phyloP scores from a whole-genome alignment of 1,284 basidiomycete species.

The Porphyrellus sp. region DNA sequence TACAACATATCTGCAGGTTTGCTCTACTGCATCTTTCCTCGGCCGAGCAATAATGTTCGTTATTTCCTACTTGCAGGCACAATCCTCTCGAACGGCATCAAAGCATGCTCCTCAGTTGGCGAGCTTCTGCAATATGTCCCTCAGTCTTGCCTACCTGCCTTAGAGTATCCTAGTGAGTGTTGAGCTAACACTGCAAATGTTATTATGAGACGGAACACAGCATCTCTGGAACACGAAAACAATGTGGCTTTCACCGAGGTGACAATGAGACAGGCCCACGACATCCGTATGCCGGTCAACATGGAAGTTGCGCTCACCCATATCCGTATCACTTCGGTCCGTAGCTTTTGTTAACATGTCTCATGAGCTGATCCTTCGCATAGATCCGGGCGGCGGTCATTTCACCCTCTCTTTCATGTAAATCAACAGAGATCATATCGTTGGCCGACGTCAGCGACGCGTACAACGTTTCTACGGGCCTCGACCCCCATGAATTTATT shows the following conservation, averaged over 20 bases:
- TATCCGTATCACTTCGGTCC: constrained; percentile 65
- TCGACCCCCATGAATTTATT: constrained; percentile 78
- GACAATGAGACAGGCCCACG: constrained; percentile 58
- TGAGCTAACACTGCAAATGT: not conserved
- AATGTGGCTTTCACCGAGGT: constrained; percentile 54
- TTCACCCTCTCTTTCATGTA: constrained; percentile 60
- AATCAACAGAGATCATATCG: constrained; percentile 76
- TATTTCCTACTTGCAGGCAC: constrained; percentile 43
- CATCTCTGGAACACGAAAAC: constrained; percentile 55
- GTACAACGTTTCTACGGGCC: constrained; percentile 72
- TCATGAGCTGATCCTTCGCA: constrained; percentile 9
- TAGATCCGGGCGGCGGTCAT: constrained; percentile 65
- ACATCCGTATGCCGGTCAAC: constrained; percentile 60
- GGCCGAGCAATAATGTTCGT: not conserved
- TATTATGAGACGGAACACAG: constrained; percentile 36
- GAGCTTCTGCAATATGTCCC: constrained; percentile 59
- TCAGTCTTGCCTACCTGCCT: constrained; percentile 43
- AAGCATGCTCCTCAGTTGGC: constrained; percentile 55
- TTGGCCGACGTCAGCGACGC: constrained; percentile 81
- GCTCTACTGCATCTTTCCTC: constrained; percentile 16
- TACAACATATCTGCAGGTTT: constrained; percentile 73
- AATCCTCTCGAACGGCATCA: constrained; percentile 51
- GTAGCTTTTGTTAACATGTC: constrained; percentile 21
- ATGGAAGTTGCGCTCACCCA: constrained; percentile 63
- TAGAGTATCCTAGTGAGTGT: constrained; percentile 54